These are phyloP conservation scores for Phycomyces blakesleeanus DNA, from an alignment of 192 early-diverging fungal genomes.

Conservation along the genomic window DNA sequence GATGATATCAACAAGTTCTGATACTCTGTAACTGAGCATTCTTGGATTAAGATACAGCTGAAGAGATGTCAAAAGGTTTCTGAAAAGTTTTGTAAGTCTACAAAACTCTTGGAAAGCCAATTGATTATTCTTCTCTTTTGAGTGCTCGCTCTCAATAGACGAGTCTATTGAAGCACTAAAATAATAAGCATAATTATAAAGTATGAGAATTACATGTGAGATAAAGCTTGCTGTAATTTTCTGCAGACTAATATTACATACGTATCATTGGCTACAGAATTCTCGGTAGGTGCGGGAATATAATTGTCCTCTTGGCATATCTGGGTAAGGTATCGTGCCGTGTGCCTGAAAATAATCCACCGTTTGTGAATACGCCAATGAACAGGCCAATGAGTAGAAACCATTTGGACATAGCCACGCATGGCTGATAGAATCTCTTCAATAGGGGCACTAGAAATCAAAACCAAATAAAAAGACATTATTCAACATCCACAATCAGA, in stretches of 20 bases:
- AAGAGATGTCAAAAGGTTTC: background rate
- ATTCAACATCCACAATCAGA: background rate
- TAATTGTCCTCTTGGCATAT: slow-evolving; percentile 33
- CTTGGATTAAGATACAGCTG: background rate
- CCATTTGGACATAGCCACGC: slow-evolving; percentile 7
- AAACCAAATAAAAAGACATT: background rate
- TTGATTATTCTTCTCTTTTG: no score
- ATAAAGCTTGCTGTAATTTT: background rate
- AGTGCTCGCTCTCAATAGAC: no score
- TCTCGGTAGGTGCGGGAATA: slow-evolving; percentile 6
- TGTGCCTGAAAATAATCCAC: slow-evolving; percentile 49
- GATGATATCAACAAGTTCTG: background rate
- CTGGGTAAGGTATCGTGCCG: slow-evolving; percentile 44
- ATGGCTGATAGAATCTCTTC: slow-evolving; percentile 10
- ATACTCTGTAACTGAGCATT: background rate
- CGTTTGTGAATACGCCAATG: slow-evolving; percentile 50
- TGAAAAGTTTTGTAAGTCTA: slow-evolving; percentile 4
- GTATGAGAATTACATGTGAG: no score
- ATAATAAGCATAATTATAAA: no score
- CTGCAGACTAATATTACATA: background rate
- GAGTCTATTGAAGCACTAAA: no score
- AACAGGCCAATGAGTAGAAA: slow-evolving; percentile 38
- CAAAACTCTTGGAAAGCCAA: slow-evolving; percentile 7
- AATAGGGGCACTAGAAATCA: slow-evolving; percentile 7
- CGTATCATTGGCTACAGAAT: background rate